Evolutionary conservation across 2,329 filamentous ascomycete species (phyloP), one percentile per base, ranked within the genome.

Genomic region (Penicillium sp.): DNA sequence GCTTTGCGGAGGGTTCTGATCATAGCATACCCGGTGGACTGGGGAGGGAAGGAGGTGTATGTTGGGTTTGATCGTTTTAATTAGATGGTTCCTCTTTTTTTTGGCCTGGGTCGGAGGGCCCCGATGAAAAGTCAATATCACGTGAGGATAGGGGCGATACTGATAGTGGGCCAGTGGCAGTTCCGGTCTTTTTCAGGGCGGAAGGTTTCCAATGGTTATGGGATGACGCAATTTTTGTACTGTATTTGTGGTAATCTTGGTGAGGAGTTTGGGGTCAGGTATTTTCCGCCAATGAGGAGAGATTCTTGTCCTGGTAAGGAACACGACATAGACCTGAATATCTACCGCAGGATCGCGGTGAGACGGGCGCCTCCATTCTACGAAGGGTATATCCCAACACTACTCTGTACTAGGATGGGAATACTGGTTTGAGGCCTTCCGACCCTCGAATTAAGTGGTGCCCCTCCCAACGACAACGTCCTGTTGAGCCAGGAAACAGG

Each of bases 1-100:
- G 72, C 75, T 69, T 75, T 71, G 69, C 73, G 74, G 42, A 78
- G 48, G 29, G 62, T 53, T 54, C 64, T 68, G 36, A 72, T 64
- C 72, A 75, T 75, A 65, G 47, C 68, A 71, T 69, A 50, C 42
- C 59, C 48, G 34, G 41, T 25, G 33, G 33, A 34, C 2, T 37
- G 50, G 12, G 40, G 41, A 39, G 42, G 22, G 5, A 46, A 42
- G 39, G 49, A 12, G 16, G 22, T 10, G 33, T 16, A 14, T 14
- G 14, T 38, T 30, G n/a, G 11, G 35, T 25, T 6, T 25, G 3
- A 22, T 22, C 19, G 22, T 25, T 25, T 13, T 4, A 11, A 13
- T 11, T 30, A 44, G 29, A 25, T 10, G 14, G 22, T 16, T 12
- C 33, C 18, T 38, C 19, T 38, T 37, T 49, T 53, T 50, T 56